Evolutionary conservation across 805 yeast species (phyloP).

Genomic region (Wickerhamiella occidentalis): DNA sequence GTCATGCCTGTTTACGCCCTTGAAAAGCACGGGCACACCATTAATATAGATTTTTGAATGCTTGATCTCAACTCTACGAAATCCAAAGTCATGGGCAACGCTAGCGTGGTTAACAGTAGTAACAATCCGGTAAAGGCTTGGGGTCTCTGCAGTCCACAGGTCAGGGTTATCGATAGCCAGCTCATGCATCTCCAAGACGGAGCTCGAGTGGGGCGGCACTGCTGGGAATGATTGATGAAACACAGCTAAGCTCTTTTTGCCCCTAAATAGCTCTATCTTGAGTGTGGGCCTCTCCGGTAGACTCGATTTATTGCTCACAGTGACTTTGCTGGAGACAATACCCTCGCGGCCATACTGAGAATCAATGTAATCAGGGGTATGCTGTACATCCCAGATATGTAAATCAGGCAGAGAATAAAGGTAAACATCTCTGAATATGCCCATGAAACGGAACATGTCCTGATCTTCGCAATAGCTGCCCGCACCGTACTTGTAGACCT

Average conservation of each 20-base stretch:
- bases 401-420: neutral
- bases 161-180: conserved; percentile 19
- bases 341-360: conserved; percentile 14
- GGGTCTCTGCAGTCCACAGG: conserved; percentile 30
- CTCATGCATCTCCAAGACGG: neutral
- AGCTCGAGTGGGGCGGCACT: neutral
- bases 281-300: neutral
- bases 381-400: conserved; percentile 9
- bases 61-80: conserved; percentile 25
- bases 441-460: conserved; percentile 34
- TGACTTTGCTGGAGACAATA: conserved; percentile 9
- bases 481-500: conserved; percentile 29
- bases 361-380: conserved; percentile 22
- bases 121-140: conserved; percentile 24
- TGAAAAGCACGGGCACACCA: conserved; percentile 25
- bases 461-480: conserved; percentile 31
- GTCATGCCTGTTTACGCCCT: conserved; percentile 32
- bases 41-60: conserved; percentile 26
- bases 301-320: conserved; percentile 9
- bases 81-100: conserved; percentile 19
- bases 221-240: neutral
- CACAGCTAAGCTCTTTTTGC: neutral
- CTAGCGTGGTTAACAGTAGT: conserved; percentile 17
- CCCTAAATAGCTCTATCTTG: neutral
- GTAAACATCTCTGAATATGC: conserved; percentile 30